Percentiles rank a stretch among this genome's conserved stretches.
Conservation (phyloP, 2,329 filamentous ascomycete species). For the Trichoderma oligosporum region DNA sequence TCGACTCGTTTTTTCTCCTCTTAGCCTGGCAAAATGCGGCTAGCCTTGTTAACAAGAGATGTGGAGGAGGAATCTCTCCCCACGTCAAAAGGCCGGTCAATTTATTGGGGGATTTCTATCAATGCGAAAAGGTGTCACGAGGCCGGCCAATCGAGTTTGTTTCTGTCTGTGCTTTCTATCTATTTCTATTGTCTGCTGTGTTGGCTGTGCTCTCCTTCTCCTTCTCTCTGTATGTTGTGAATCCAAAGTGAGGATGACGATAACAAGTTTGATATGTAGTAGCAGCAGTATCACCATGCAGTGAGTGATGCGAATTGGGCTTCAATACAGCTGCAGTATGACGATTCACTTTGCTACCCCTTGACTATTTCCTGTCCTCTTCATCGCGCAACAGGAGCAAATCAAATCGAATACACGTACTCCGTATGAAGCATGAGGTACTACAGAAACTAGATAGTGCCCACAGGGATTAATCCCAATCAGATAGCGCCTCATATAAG, state of each 20-base stretch:
- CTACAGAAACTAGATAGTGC: too few species aligned
- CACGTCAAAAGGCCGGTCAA: too few species aligned
- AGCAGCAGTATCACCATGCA: background rate
- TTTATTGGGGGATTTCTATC: background rate
- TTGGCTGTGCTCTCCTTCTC: background rate
- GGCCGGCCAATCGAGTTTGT: background rate
- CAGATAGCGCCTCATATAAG: background rate
- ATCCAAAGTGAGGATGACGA: too few species aligned
- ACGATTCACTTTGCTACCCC: background rate
- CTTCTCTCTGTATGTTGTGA: too few species aligned
- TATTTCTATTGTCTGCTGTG: background rate
- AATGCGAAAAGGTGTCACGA: background rate
- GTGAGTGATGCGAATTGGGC: background rate
- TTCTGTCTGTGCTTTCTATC: background rate
- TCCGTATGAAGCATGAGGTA: too few species aligned
- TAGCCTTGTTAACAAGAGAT: background rate
- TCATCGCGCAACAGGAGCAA: too few species aligned
- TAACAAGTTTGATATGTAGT: too few species aligned
- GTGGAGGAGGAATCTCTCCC: background rate
- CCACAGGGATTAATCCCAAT: background rate
- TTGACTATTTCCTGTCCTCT: too few species aligned
- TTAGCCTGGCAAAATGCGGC: slow-evolving; percentile 7
- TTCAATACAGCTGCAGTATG: background rate
- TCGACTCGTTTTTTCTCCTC: background rate
- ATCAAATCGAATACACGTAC: too few species aligned